Conservation (phyloP, 768 basidiomycete genomes). For the Paxillus ammoniavirescens region DNA sequence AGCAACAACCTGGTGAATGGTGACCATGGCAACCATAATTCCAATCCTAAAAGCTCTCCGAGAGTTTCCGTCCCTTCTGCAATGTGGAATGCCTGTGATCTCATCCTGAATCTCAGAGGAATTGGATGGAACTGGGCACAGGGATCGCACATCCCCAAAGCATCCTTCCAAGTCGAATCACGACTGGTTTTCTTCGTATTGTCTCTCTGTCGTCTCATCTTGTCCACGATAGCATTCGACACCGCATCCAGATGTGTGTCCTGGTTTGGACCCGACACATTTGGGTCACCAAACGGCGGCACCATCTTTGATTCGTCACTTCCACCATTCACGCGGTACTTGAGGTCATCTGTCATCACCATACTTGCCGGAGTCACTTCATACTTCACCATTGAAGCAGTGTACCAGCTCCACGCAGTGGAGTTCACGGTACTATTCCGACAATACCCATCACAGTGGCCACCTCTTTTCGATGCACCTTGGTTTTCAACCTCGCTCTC, state of each 20-base stretch:
- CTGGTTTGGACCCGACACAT: constrained; percentile 38
- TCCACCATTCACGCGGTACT: constrained; percentile 32
- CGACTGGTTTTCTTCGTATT: constrained; percentile 14
- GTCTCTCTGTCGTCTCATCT: constrained; percentile 10
- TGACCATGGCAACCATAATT: not conserved
- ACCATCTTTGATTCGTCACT: constrained; percentile 37
- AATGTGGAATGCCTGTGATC: constrained; percentile 29
- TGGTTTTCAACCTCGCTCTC: constrained; percentile 57
- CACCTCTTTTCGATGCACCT: constrained; percentile 58
- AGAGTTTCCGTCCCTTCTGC: constrained; percentile 9
- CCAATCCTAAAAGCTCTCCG: not conserved
- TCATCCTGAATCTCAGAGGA: constrained; percentile 23
- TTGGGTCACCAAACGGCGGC: constrained; percentile 34
- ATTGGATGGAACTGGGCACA: constrained; percentile 26
- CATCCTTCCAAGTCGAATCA: constrained; percentile 19
- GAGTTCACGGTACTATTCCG: constrained; percentile 44
- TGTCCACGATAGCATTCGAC: constrained; percentile 9
- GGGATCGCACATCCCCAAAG: constrained; percentile 11
- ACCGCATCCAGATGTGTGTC: not conserved
- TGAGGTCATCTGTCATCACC: constrained; percentile 45
- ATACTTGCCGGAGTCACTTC: constrained; percentile 42
- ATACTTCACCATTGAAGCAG: constrained; percentile 43
- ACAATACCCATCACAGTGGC: constrained; percentile 57
- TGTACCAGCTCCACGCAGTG: constrained; percentile 42
- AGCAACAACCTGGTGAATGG: not conserved